These are phyloP conservation scores for Termitomyces sp. DNA, from an alignment of 768 basidiomycete genomes.

Conservation along the genomic window DNA sequence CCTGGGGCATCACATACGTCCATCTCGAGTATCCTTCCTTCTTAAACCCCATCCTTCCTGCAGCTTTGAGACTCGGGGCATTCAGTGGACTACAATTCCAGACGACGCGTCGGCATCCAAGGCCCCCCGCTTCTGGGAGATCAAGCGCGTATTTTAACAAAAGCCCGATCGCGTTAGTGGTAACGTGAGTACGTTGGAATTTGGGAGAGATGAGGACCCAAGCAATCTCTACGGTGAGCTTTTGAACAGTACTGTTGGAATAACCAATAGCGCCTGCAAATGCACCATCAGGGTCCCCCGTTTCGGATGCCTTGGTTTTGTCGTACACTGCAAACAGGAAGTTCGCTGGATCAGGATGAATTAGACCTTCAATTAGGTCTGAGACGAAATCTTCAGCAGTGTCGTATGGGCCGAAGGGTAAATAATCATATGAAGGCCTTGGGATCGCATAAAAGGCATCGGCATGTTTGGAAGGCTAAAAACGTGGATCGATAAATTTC, in stretches of 20 bases:
- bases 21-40: slow-evolving; percentile 52
- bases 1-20: slow-evolving; percentile 43
- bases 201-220: slow-evolving; percentile 20
- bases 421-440: slow-evolving; percentile 5
- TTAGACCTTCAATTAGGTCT: background rate
- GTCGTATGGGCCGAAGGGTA: slow-evolving; percentile 7
- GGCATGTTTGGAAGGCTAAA: slow-evolving; percentile 7
- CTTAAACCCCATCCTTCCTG: slow-evolving; percentile 57
- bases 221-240: slow-evolving; percentile 9
- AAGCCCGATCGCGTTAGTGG: slow-evolving; percentile 48
- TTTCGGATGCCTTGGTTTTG: slow-evolving; percentile 4
- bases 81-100: slow-evolving; percentile 57
- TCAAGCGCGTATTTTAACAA: slow-evolving; percentile 49
- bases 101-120: slow-evolving; percentile 58
- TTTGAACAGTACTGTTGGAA: background rate
- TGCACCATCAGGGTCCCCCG: slow-evolving; percentile 2
- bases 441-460: slow-evolving; percentile 4
- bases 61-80: slow-evolving; percentile 41
- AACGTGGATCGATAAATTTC: slow-evolving; percentile 29
- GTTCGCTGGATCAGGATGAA: slow-evolving; percentile 2
- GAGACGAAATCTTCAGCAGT: slow-evolving; percentile 2
- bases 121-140: slow-evolving; percentile 33
- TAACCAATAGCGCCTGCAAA: slow-evolving; percentile 12
- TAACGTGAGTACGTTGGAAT: slow-evolving; percentile 64
- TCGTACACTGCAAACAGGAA: slow-evolving; percentile 9